Percentiles rank a stretch among this genome's conserved stretches.
Evolutionary conservation across 192 early-diverging fungal species (phyloP).

Genomic region (Coemansia sp.): DNA sequence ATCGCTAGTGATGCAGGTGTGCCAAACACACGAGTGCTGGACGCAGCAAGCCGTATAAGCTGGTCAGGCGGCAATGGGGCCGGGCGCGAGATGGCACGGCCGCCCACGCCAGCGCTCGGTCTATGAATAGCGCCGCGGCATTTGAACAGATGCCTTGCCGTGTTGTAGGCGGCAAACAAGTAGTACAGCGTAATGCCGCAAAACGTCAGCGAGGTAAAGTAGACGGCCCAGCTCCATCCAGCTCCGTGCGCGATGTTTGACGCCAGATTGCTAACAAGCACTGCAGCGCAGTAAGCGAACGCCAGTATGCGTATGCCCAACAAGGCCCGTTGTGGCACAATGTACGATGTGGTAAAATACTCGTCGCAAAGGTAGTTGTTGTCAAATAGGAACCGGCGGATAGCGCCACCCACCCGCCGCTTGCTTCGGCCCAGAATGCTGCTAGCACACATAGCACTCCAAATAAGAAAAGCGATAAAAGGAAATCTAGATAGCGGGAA

Average conservation of each 20-base stretch:
- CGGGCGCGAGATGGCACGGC: not conserved
- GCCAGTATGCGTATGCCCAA: not conserved
- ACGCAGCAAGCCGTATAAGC: not conserved
- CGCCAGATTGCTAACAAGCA: conserved; percentile 34
- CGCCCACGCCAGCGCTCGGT: not conserved
- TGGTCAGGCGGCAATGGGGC: conserved; percentile 1
- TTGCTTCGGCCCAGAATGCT: not conserved
- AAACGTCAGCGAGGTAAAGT: conserved; percentile 51
- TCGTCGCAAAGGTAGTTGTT: conserved; percentile 31
- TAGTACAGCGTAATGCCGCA: conserved; percentile 46
- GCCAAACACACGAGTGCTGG: conserved; percentile 2
- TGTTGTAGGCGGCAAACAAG: conserved; percentile 38
- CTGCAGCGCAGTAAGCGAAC: conserved; percentile 41
- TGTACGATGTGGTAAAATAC: conserved; percentile 37
- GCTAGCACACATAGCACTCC: not conserved
- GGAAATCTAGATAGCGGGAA: not conserved
- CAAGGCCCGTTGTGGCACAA: conserved; percentile 26
- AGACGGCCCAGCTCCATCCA: conserved; percentile 53
- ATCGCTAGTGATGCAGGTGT: not conserved
- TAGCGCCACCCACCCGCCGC: not conserved
- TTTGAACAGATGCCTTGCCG: conserved; percentile 1
- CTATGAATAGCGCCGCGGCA: not conserved
- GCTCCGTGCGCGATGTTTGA: conserved; percentile 40
- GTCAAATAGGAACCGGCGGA: conserved; percentile 33
- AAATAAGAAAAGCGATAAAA: not conserved